Base-by-base conservation (phyloP, 345 rosid genomes). In the Anastatica hierochuntica region DNA sequence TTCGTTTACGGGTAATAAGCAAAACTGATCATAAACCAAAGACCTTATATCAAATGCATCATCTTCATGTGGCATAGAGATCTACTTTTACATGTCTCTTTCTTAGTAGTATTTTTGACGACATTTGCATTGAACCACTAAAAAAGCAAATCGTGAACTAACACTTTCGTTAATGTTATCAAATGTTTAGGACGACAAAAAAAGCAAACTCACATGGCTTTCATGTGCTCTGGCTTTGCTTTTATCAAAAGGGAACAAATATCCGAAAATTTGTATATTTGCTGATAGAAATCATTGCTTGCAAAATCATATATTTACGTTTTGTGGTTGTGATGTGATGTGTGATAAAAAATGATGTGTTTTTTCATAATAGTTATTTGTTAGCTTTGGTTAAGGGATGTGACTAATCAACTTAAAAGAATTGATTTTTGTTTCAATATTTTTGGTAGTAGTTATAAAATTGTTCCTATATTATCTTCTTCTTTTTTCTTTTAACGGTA, bases 1-100 rank as follows among this genome's bases (percentile, higher is more conserved):
- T 65, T 76, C 13, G 78, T 92, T 39, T 88, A 92, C 58, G 82
- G 87, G 98, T 92, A 53, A 38, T 62, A 21, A 43, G 49, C 36
- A 24, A 24, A 24, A 24, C 27, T 24, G n/a, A n/a, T n/a, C n/a
- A n/a, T n/a, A n/a, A n/a, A n/a, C n/a, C n/a, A n/a, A n/a, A n/a
- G n/a, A n/a, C n/a, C n/a, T n/a, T n/a, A n/a, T n/a, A n/a, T n/a
- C n/a, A n/a, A n/a, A n/a, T n/a, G n/a, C n/a, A n/a, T n/a, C n/a
- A n/a, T n/a, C n/a, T n/a, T n/a, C n/a, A n/a, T n/a, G n/a, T n/a
- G n/a, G n/a, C n/a, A n/a, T n/a, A n/a, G n/a, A n/a, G n/a, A n/a
- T n/a, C n/a, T n/a, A n/a, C n/a, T n/a, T n/a, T n/a, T n/a, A n/a
- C n/a, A n/a, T n/a, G n/a, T n/a, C n/a, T n/a, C n/a, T n/a, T n/a